A percentile compares a stretch with the other conserved stretches of the same genome.
These are phyloP conservation scores for Zasmidium citrigriseum DNA, from an alignment of 2,329 filamentous ascomycete species.

Conservation along the genomic window DNA sequence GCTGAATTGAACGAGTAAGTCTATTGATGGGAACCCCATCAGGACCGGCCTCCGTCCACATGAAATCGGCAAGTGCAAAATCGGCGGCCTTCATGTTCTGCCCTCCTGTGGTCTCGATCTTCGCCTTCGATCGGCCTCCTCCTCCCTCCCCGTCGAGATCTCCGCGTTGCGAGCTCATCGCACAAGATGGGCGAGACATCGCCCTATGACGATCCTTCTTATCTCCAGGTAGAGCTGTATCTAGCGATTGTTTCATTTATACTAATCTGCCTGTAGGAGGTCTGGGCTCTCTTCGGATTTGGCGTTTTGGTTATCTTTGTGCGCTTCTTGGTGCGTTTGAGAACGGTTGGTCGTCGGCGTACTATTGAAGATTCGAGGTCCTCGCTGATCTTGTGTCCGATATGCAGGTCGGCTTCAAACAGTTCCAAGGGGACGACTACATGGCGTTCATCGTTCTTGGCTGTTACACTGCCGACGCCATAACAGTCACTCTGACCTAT, in stretches of 20 bases:
- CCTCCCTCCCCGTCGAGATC: background rate
- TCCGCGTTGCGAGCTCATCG: background rate
- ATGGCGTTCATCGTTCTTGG: slow-evolving; percentile 37
- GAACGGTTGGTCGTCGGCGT: too few relatives aligned
- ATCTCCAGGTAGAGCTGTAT: too few relatives aligned
- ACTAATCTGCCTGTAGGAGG: too few relatives aligned
- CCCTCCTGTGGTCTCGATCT: background rate
- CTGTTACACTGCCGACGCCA: slow-evolving; percentile 40
- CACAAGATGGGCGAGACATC: slow-evolving; percentile 21
- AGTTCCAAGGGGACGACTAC: slow-evolving; percentile 43
- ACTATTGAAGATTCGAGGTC: too few relatives aligned
- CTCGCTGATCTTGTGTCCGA: too few relatives aligned
- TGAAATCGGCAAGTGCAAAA: background rate
- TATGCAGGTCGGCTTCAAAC: slow-evolving; percentile 40
- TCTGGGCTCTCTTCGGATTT: slow-evolving; percentile 32
- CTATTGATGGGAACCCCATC: too few relatives aligned
- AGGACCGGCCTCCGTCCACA: too few relatives aligned
- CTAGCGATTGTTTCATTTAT: too few relatives aligned
- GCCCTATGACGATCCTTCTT: slow-evolving; percentile 24
- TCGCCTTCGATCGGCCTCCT: background rate
- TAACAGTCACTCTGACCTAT: slow-evolving; percentile 38
- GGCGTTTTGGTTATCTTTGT: slow-evolving; percentile 36
- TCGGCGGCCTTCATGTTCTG: background rate
- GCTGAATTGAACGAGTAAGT: background rate
- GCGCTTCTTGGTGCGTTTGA: slow-evolving; percentile 40